Base-by-base conservation (phyloP, 2,329 filamentous ascomycete genomes). In the Fusarium setosum region DNA sequence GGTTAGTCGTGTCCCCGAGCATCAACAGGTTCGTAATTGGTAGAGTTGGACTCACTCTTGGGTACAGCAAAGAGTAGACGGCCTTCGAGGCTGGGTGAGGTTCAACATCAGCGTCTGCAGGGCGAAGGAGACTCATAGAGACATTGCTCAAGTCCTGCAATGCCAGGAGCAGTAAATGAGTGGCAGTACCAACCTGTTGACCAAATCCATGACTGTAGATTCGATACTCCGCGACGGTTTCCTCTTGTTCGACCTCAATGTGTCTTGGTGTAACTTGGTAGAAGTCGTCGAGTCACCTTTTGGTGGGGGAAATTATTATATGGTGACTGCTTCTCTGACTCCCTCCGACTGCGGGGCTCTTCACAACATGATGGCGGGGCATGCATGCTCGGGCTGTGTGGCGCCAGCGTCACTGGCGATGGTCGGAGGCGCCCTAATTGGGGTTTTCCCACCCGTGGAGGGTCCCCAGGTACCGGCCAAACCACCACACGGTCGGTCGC, bases 51-150 rank as follows among this genome's bases (percentile, higher is more conserved):
- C 92, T 84, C 83, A 94, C 93, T 99, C 83, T 99, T 99, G 62
- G 96, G 96, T n/a, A 99, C 93, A 63, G 96, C 96, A 77, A 99
- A 97, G 65, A 98, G 88, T 57, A 98, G 87, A 69, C 96, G 92
- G 75, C 95, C 94, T 84, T 96, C 93, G 76, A 97, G 86, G 83
- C 94, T 97, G 55, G 37, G 62, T 47, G 41, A 32, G 47, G 42
- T 61, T 57, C 52, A 35, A 20, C 26, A 60, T 71, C 62, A 72
- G 69, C 45, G 24, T 54, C 50, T 56, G 55, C 32, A 61, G 32
- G 23, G 42, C n/a, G 32, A 47, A 37, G 17, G 44, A 31, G 29
- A 42, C 21, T 54, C 29, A 15, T 9, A 9, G 24, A 52, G 35
- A 18, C 9, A 56, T 38, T 59, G 44, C 35, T 44, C 34, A 42